Evolutionary conservation across 2,329 filamentous ascomycete species (phyloP), one percentile per base, ranked within the genome.

Genomic region (Diaporthe citrichinensis): DNA sequence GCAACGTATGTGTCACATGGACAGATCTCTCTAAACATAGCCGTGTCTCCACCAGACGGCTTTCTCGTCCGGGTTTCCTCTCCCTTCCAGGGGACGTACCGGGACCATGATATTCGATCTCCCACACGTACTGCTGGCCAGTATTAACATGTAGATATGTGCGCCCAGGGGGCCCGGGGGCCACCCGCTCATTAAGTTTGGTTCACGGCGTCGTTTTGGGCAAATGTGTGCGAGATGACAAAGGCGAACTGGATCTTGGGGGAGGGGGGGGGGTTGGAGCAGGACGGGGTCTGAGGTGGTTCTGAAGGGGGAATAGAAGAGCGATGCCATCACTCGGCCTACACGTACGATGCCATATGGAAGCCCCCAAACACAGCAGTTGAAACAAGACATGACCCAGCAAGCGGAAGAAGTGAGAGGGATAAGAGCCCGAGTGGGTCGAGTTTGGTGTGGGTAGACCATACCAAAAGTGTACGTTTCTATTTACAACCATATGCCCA

Each of bases 401-500:
- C 0, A 15, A 31, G 57, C 23, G 12, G 10, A 15, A 34, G 9
- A 34, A n/a, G n/a, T n/a, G 17, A 49, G 20, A 34, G 9, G 61
- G 41, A 49, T 2, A 65, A 25, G 41, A 49, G 41, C 25, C 17
- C 61, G 5, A 46, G 2, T 12, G 28, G 17, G 41, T 20, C 9
- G 17, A 46, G 9, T 36, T 36, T 39, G 20, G 57, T 8, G 57
- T 39, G 7, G 31, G 34, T 61, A 25, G 34, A 61, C 17, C 12
- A 61, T 49, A 25, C 41, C 25, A 65, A 28, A 65, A 28, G 15
- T 34, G 25, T 46, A 49, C 28, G 25, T 14, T 14, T 65, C 61
- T 65, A 49, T 49, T 46, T 49, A 44, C 41, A 49, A 49, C 61
- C 61, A 9, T 49, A 34, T 65, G 61, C 61, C 57, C 15, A n/a